phyloP scores from a whole-genome alignment of 2,329 filamentous ascomycete species.

The Penicillium sp. region DNA sequence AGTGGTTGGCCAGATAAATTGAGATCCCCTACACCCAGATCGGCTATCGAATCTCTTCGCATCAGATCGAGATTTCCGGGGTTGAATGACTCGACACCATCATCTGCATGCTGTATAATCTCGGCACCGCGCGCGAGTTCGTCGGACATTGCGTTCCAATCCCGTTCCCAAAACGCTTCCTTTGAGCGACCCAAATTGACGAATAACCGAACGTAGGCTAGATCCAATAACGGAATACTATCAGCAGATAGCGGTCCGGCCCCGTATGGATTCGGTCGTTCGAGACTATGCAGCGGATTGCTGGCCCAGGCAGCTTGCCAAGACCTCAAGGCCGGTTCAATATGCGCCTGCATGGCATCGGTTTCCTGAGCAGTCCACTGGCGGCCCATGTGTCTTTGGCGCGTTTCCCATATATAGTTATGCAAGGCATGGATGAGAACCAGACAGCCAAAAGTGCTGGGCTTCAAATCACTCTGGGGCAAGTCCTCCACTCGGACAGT shows the following conservation, averaged over 20 bases:
- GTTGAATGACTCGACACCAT: conserved; percentile 25
- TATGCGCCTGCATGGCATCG: conserved; percentile 92
- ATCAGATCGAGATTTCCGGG: conserved; percentile 17
- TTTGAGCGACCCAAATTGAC: conserved; percentile 90
- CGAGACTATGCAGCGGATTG: conserved; percentile 77
- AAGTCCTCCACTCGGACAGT: conserved; percentile 46
- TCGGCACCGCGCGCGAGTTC: conserved; percentile 77
- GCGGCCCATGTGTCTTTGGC: conserved; percentile 81
- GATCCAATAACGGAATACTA: conserved; percentile 82
- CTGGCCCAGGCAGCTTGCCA: conserved; percentile 92
- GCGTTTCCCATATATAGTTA: conserved; percentile 97
- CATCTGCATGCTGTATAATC: conserved; percentile 66
- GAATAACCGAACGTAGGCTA: conserved; percentile 88
- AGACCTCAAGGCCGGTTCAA: conserved; percentile 86
- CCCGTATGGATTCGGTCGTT: conserved; percentile 79
- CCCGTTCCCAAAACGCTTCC: conserved; percentile 88
- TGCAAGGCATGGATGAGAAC: conserved; percentile 91
- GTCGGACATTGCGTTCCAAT: conserved; percentile 87
- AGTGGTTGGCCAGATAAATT: conserved; percentile 34
- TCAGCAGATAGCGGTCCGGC: conserved; percentile 81
- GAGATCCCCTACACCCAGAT: conserved; percentile 34
- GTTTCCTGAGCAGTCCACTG: conserved; percentile 90
- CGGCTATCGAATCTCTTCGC: conserved; percentile 33
- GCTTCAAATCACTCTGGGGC: conserved; percentile 62
- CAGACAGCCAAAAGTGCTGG: conserved; percentile 88